phyloP scores from a whole-genome alignment of 257 asterid genomes.

The Solanum peruvianum region DNA sequence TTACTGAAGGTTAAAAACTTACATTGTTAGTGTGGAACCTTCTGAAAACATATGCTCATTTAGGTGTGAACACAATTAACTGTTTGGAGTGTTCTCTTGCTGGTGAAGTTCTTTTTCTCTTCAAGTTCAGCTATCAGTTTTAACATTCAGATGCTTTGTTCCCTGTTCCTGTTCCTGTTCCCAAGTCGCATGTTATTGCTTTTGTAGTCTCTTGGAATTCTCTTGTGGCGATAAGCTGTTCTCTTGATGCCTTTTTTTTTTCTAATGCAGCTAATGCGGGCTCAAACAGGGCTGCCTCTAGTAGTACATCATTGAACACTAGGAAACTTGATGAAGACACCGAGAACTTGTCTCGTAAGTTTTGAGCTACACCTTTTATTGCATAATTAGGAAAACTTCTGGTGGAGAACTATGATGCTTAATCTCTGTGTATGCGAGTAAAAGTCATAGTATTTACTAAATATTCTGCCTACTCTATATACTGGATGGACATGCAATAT shows the following conservation, averaged over 20 bases:
- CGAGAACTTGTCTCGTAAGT: conserved; percentile 85
- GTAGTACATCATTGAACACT: conserved; percentile 65
- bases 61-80: not conserved
- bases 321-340: conserved; percentile 93
- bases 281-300: conserved; percentile 83
- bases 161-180: not conserved
- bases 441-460: not conserved
- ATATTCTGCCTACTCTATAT: not conserved
- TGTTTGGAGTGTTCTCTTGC: not conserved
- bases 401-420: not conserved
- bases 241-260: not conserved
- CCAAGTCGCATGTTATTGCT: not conserved
- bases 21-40: not conserved
- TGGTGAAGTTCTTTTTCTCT: not conserved
- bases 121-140: not conserved
- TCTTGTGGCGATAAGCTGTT: not conserved
- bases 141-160: not conserved
- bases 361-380: conserved; percentile 5
- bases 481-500: not conserved
- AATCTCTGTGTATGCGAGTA: not conserved
- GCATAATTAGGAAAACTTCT: not conserved
- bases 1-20: not conserved
- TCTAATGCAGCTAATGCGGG: conserved; percentile 66
- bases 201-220: not conserved
- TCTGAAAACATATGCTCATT: not conserved